Percentiles rank a stretch among this genome's conserved stretches.
Evolutionary conservation across 2,329 filamentous ascomycete species (phyloP).

Genomic region (Cytospora schulzeri): DNA sequence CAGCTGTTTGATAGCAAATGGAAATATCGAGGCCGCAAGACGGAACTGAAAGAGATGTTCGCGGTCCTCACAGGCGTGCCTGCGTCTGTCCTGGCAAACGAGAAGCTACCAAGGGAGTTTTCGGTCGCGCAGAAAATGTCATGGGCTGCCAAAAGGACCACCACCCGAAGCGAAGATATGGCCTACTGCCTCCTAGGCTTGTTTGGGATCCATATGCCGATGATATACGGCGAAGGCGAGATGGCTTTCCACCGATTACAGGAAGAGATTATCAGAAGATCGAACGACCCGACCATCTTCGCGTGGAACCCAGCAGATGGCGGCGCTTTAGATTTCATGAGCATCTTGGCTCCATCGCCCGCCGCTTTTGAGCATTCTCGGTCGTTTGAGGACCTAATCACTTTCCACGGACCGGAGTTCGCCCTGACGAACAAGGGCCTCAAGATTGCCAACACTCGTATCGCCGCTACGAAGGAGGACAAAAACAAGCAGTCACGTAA

Average conservation of each 20-base stretch:
- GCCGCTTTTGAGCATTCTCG: neutral
- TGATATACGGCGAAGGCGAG: constrained; percentile 8
- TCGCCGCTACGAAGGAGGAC: neutral
- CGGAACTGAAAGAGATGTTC: neutral
- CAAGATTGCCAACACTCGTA: neutral
- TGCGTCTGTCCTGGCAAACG: constrained; percentile 22
- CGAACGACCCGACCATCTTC: neutral
- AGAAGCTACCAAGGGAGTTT: neutral
- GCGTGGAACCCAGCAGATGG: neutral
- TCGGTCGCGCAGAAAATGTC: neutral
- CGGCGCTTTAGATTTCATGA: neutral
- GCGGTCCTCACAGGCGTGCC: neutral
- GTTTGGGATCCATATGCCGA: neutral
- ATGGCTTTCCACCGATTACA: neutral
- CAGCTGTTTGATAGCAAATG: constrained; percentile 27
- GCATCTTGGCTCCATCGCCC: neutral
- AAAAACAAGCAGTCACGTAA: neutral
- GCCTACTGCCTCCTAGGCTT: constrained; percentile 5
- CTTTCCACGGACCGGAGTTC: neutral
- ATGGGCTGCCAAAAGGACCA: neutral
- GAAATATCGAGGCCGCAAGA: constrained; percentile 5
- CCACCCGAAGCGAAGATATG: neutral
- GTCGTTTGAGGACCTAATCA: too few species aligned
- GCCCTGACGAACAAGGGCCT: neutral
- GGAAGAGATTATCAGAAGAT: neutral